Evolutionary conservation across 495 filamentous ascomycete species (phyloP).

Genomic region (Neurospora sp.): DNA sequence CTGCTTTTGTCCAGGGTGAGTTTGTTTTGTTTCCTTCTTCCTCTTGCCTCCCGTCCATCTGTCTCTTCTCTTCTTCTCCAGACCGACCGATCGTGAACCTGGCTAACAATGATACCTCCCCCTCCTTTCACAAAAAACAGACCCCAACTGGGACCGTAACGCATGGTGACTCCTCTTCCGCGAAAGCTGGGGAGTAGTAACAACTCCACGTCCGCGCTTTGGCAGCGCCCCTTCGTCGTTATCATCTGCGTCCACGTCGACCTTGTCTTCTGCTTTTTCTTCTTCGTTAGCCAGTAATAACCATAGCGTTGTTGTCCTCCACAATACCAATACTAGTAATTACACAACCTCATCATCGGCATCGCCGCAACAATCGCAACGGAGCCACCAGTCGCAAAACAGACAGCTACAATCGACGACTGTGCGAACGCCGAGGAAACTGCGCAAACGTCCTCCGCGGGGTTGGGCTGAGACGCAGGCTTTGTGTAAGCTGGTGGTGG

Average conservation of each 20-base stretch:
- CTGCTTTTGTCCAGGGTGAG: constrained; percentile 90
- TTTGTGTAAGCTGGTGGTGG: constrained; percentile 14
- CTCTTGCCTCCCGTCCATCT: no score
- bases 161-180: constrained; percentile 48
- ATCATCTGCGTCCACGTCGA: not conserved
- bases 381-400: not conserved
- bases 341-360: not conserved
- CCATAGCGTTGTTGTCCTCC: not conserved
- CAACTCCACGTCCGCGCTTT: constrained; percentile 18
- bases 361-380: constrained; percentile 13
- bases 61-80: not conserved
- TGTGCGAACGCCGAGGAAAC: constrained; percentile 28
- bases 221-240: constrained; percentile 12
- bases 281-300: not conserved
- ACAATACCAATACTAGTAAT: constrained; percentile 1
- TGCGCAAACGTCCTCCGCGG: constrained; percentile 35
- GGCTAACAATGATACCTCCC: not conserved
- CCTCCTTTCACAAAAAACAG: constrained; percentile 20
- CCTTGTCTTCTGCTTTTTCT: not conserved
- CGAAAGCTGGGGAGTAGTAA: not conserved
- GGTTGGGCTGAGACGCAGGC: constrained; percentile 22
- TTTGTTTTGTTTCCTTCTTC: not conserved
- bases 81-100: not conserved
- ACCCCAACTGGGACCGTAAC: constrained; percentile 70
- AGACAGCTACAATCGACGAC: not conserved